Conservation (phyloP, 352 stramenopile species). For the Phytophthora palmivora region DNA sequence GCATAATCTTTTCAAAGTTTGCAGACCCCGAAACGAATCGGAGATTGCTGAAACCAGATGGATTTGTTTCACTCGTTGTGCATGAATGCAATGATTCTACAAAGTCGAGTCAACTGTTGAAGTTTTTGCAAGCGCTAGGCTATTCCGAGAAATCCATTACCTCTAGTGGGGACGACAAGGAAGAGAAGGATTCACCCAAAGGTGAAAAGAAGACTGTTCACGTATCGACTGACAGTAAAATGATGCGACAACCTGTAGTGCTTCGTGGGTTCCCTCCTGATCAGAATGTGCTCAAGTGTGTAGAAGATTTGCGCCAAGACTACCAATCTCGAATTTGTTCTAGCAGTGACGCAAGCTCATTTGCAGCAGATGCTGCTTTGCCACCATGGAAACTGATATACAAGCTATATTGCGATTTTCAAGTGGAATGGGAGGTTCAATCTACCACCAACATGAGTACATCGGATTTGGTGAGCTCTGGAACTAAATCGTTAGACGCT, state of each 20-base stretch:
- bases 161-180: constrained; percentile 32
- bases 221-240: constrained; percentile 8
- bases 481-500: constrained; percentile 13
- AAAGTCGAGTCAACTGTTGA: constrained; percentile 55
- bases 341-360: constrained; percentile 9
- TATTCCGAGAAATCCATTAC: constrained; percentile 46
- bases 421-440: constrained; percentile 59
- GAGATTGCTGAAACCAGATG: constrained; percentile 40
- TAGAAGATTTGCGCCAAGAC: constrained; percentile 58
- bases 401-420: constrained; percentile 75
- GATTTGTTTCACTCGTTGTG: constrained; percentile 51
- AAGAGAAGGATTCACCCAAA: constrained; percentile 22
- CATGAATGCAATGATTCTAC: constrained; percentile 51
- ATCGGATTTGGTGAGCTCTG: constrained; percentile 1
- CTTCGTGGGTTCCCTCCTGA: constrained; percentile 64
- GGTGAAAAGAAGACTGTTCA: constrained; percentile 5
- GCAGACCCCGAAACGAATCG: constrained; percentile 44
- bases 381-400: constrained; percentile 82
- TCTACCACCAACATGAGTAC: constrained; percentile 10
- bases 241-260: constrained; percentile 26
- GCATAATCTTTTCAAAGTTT: constrained; percentile 78
- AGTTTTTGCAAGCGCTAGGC: constrained; percentile 53
- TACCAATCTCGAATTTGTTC: constrained; percentile 8
- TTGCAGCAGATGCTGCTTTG: constrained; percentile 20
- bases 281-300: constrained; percentile 81